Base-by-base conservation (phyloP, 139 green algal species). In the Desmodesmus armatus region DNA sequence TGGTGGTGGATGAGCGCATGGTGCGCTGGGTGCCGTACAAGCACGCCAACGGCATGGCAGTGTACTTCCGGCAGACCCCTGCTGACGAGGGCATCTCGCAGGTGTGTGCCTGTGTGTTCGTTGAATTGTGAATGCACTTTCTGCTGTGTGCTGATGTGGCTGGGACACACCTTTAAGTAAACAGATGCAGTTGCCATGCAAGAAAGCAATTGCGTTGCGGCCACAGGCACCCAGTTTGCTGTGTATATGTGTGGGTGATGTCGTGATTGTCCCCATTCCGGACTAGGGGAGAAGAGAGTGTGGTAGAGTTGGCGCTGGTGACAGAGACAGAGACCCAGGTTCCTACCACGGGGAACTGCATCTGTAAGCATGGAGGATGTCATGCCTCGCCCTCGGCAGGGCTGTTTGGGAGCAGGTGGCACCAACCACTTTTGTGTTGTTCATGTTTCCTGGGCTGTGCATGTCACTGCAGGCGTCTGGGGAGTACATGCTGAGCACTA, bases 1-100 rank as follows among this genome's bases (percentile, higher is more conserved):
- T 73, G 6, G 67, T 73, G 29, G 80, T 72, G 11, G 80, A 86
- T 23, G 80, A 70, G 49, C 53, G 69, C 49, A 71, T 78, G 65
- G 58, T 80, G 69, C 80, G 67, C 31, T 85, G 66, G 80, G 65
- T 85, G 44, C 81, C 81, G n/a, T 86, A 86, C 81, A 80, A 80
- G 69, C 81, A 86, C 53, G 51, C 70, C 69, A 86, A 86, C 17
- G 81, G 81, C 27, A 74, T 86, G 70, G 81, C 81, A 27, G 74
- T 86, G 2, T 86, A 86, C 70, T 80, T 81, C 27, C 41, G 66
- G 39, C 80, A 78, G 15, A 75, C 80, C 21, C 66, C 80, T 17
- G 43, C 51, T 65, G 66, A 67, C 29, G 66, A 79, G 41, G 62
- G 78, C 21, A 77, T 76, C 62, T 43, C 78, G 31, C 78, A 75